Evolutionary conservation across 148 eudicot genomes (phyloP).

Genomic region (Camellia japonica): DNA sequence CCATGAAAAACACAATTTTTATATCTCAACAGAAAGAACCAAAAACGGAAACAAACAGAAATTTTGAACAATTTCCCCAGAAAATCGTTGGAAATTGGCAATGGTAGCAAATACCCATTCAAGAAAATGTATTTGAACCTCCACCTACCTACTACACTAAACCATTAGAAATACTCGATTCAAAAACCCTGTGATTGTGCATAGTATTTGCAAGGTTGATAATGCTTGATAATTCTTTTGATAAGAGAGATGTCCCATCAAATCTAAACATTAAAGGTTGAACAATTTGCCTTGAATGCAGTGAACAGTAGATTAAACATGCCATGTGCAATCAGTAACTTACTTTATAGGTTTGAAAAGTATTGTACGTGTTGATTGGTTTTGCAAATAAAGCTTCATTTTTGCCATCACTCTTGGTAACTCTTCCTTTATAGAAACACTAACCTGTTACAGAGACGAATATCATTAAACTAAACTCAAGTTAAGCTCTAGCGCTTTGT

Average conservation of each 20-base stretch:
- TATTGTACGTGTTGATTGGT: conserved; percentile 84
- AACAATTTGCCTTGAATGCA: conserved; percentile 5
- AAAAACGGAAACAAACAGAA: background rate
- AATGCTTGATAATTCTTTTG: background rate
- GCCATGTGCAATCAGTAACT: conserved; percentile 22
- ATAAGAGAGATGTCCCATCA: background rate
- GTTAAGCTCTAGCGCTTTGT: background rate
- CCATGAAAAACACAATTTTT: background rate
- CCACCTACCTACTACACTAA: background rate
- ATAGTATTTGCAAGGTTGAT: background rate
- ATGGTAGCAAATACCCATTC: background rate
- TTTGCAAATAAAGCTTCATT: conserved; percentile 94
- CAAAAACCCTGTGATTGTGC: background rate
- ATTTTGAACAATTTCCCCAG: background rate
- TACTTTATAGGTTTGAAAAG: conserved; percentile 97
- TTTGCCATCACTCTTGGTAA: conserved; percentile 72
- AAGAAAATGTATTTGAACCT: background rate
- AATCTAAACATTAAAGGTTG: background rate
- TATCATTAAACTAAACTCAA: background rate
- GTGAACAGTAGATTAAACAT: background rate
- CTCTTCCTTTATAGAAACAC: conserved; percentile 67
- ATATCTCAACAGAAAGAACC: background rate
- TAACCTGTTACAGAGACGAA: conserved; percentile 50
- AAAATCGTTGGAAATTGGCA: background rate
- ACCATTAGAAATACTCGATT: background rate